Evolutionary conservation across 306 rosid genomes (phyloP), one percentile per base, ranked within the genome.

Genomic region (Cyclanthera cordifolia): DNA sequence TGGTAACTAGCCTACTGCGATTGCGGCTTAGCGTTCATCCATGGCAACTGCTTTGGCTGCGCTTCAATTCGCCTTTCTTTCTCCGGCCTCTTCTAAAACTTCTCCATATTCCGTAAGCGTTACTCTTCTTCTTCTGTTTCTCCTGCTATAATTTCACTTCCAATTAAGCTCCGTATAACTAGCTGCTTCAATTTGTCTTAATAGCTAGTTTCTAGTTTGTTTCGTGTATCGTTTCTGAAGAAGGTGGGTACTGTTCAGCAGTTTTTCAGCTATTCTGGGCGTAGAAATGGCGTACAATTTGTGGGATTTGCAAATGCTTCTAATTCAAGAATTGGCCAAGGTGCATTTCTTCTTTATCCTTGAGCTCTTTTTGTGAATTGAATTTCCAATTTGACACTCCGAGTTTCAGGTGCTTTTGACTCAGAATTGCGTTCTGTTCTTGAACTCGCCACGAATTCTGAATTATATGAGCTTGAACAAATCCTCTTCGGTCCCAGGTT

Each of bases 401-500:
- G 58, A 13, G 73, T 67, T 61, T 10, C 81, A 84, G 88, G 68
- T 50, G 53, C 76, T 43, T 85, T 65, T 73, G 98, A 93, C 81
- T 89, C 87, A 0, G 95, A 89, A 21, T 88, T 87, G 19, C 89
- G 87, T 16, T 74, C 76, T 12, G 96, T 86, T 63, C 91, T 89
- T 77, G 94, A 93, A 72, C 96, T 89, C 71, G 96, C 95, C 53
- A 83, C 94, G 1, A 87, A 89, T 65, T 74, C 91, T 0, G 96
- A 93, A 79, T 74, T 87, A 54, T 79, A 54, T 61, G 95, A 93
- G 86, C 87, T 93, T 70, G 88, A 87, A 76, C 48, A 72, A n/a
- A 93, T 89, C 80, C 95, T 93, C 69, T 93, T 84, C 68, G 96
- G 96, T 8, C 85, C 89, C 20, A 89, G 98, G 96, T 90, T 28